Evolutionary conservation across 208 protist species (phyloP).

Genomic region (Acanthamoeba triangularis): DNA sequence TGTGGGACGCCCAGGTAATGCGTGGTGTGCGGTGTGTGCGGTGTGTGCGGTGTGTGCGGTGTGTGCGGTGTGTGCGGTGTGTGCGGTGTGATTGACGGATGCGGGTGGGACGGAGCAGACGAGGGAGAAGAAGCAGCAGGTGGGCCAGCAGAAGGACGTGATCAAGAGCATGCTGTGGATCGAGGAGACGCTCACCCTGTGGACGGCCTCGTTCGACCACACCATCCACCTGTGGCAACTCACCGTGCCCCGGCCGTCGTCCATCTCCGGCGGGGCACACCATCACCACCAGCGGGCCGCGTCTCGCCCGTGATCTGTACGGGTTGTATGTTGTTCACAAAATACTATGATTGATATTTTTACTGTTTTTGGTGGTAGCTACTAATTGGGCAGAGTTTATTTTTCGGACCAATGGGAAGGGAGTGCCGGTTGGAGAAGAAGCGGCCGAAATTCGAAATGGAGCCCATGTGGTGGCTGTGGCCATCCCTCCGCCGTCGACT

Average conservation of each 20-base stretch:
- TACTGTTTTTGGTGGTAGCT: too few species aligned
- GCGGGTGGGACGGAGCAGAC: neutral
- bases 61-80: neutral
- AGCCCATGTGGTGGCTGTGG: too few species aligned
- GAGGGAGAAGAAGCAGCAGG: conserved; percentile 28
- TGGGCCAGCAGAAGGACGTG: conserved; percentile 4
- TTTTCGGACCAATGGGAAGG: too few species aligned
- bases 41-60: neutral
- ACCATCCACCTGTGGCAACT: conserved; percentile 20
- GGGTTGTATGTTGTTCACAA: too few species aligned
- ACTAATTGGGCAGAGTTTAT: too few species aligned
- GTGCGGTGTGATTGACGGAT: neutral
- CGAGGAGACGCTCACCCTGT: conserved; percentile 33
- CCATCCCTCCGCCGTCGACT: too few species aligned
- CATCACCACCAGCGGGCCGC: too few species aligned
- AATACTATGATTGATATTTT: too few species aligned
- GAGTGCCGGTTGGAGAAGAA: too few species aligned
- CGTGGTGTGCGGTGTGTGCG: neutral
- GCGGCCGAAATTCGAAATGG: too few species aligned
- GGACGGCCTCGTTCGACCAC: conserved; percentile 28
- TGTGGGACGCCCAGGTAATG: neutral
- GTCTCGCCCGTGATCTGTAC: too few species aligned
- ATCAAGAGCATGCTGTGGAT: conserved; percentile 45
- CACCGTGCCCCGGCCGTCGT: neutral
- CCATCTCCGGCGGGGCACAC: neutral